Base-by-base conservation (phyloP, 2,329 filamentous ascomycete genomes). In the Elsinoe perseae region DNA sequence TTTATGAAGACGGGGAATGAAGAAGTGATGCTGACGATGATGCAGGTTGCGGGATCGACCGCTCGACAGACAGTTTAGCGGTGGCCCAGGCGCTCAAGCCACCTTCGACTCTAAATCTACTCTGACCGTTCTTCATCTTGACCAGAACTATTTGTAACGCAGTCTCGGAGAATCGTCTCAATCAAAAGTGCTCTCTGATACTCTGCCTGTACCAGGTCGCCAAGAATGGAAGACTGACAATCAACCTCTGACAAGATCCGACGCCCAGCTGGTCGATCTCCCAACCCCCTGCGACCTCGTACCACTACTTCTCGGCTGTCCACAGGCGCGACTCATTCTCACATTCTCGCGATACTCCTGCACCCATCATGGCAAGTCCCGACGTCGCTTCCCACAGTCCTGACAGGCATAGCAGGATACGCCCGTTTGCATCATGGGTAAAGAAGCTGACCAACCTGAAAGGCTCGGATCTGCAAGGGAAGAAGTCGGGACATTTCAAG, bases 371-470 rank as follows among this genome's bases (percentile, higher is more conserved):
- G 53, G 40, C 42, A 23, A 46, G 38, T 32, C 53, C 53, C 10
- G 40, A 48, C n/a, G 40, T 56, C 53, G 40, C 28, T 8, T 27
- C 28, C 14, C 38, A 56, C n/a, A 56, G 53, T 42, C 42, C 53
- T 32, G 53, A 56, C 16, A 38, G 53, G 12, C 40, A 42, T n/a
- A 21, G 36, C 7, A 21, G 40, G 9, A 40, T 38, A 34, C 84
- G 88, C 61, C 92, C 91, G 21, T 97, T 97, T 69, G 82, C 91
- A 46, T 88, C 85, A 63, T 95, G 92, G 87, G 89, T 98, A 77
- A 56, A 56, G 53, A 95, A 91, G 78, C 81, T 97, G 57, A 85
- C 90, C 60, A 92, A 86, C 69, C 85, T 95, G 73, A 96, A 95
- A 71, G 86, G 84, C 28, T 82, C 80, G 61, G 78, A 82, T 59